These are phyloP conservation scores for Centrapalus pauciflorus DNA, from an alignment of 129 eudicot species.

Conservation along the genomic window DNA sequence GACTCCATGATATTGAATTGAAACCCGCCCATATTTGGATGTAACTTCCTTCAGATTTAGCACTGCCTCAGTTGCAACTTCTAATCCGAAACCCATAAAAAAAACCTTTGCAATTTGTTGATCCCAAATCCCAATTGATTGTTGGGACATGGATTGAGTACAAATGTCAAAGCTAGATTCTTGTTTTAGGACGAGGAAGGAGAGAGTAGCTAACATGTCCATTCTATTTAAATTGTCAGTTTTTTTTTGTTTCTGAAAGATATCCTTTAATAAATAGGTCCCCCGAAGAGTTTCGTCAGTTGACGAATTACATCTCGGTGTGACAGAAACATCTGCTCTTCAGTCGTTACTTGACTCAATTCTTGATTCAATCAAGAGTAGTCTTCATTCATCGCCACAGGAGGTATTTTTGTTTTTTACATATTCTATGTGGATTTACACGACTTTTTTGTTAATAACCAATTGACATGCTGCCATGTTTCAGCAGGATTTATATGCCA, in stretches of 20 bases:
- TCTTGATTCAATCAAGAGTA: conserved; percentile 17
- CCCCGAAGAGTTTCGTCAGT: conserved; percentile 20
- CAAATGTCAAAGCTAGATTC: neutral
- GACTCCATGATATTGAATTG: neutral
- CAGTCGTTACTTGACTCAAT: conserved; percentile 17
- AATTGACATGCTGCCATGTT: neutral
- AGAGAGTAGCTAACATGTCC: neutral
- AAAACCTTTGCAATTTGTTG: neutral
- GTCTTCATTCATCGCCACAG: conserved; percentile 12
- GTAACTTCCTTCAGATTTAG: neutral
- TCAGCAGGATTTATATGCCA: neutral
- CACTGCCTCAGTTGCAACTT: neutral
- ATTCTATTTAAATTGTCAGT: neutral
- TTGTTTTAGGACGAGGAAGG: neutral
- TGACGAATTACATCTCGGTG: conserved; percentile 22
- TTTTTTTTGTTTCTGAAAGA: neutral
- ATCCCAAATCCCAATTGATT: neutral
- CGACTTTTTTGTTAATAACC: neutral
- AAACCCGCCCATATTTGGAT: too few relatives aligned
- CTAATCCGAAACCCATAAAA: neutral
- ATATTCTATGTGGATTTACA: neutral
- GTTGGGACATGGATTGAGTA: neutral
- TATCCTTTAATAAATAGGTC: conserved; percentile 10
- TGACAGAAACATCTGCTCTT: conserved; percentile 19
- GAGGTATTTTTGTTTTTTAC: conserved; percentile 16